Conservation (phyloP, 768 basidiomycete genomes). For the Saitozyma podzolica region DNA sequence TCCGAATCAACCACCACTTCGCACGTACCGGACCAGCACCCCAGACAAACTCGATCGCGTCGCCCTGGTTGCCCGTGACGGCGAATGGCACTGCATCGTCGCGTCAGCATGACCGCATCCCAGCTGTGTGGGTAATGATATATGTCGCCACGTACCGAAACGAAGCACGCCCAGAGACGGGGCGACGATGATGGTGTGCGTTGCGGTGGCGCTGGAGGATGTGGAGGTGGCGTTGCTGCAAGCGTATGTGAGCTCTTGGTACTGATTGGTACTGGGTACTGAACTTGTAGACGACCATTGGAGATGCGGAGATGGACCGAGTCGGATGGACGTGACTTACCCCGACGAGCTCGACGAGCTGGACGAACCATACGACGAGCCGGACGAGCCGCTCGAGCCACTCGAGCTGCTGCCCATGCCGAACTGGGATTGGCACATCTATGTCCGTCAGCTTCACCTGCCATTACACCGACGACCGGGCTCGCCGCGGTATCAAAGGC, state of each 20-base stretch:
- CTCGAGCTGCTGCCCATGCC: constrained; percentile 3
- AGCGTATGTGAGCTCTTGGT: background rate
- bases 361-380: background rate
- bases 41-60: constrained; percentile 34
- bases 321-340: too few species aligned
- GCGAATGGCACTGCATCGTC: constrained; percentile 36
- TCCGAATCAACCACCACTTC: background rate
- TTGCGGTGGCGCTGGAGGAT: constrained; percentile 7
- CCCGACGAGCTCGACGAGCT: background rate
- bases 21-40: constrained; percentile 34
- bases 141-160: constrained; percentile 22
- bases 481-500: too few species aligned
- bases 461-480: too few species aligned
- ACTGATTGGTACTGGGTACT: background rate
- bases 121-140: background rate
- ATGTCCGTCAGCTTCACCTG: too few species aligned
- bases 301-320: background rate
- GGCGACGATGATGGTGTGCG: constrained; percentile 39
- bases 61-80: constrained; percentile 26
- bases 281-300: background rate
- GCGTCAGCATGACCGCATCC: background rate
- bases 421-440: constrained; percentile 9
- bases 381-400: background rate
- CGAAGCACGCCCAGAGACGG: constrained; percentile 39
- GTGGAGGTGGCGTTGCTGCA: too few species aligned